Evolutionary conservation across 108 stramenopile species (phyloP).

Genomic region (Tribonema minus): DNA sequence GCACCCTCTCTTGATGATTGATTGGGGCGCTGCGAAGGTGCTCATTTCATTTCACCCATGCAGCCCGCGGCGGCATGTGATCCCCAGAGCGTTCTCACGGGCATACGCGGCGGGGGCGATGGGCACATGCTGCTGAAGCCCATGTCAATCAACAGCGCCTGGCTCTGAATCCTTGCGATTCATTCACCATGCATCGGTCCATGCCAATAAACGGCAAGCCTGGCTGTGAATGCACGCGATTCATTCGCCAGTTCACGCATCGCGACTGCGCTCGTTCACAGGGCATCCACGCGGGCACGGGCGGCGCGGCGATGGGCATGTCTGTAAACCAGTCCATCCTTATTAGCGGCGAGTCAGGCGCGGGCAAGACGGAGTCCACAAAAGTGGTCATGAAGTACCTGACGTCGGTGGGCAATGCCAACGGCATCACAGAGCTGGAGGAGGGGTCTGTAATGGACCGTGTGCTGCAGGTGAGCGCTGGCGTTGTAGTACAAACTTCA

Average conservation of each 20-base stretch:
- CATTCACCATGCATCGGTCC: neutral
- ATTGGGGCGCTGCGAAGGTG: too few relatives aligned
- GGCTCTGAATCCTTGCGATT: neutral
- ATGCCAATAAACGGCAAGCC: neutral
- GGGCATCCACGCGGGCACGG: conserved; percentile 40
- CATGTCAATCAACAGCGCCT: neutral
- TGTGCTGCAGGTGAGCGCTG: conserved; percentile 78
- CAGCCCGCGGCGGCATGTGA: too few relatives aligned
- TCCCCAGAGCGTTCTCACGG: neutral
- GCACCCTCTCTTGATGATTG: too few relatives aligned
- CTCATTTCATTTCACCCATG: too few relatives aligned
- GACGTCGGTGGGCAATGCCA: conserved; percentile 44
- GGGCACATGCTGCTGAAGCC: neutral
- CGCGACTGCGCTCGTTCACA: neutral
- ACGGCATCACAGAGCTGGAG: conserved; percentile 27
- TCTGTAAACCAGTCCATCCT: conserved; percentile 82
- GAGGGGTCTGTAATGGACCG: conserved; percentile 59
- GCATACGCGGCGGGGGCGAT: neutral
- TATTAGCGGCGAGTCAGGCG: conserved; percentile 87
- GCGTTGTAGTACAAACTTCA: too few relatives aligned
- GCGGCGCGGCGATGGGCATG: conserved; percentile 17
- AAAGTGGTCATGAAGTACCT: conserved; percentile 80
- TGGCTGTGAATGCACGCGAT: neutral
- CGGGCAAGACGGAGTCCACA: conserved; percentile 94
- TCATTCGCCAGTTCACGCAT: neutral